Conservation (phyloP, 2,329 filamentous ascomycete species). For the Fusarium sp. region DNA sequence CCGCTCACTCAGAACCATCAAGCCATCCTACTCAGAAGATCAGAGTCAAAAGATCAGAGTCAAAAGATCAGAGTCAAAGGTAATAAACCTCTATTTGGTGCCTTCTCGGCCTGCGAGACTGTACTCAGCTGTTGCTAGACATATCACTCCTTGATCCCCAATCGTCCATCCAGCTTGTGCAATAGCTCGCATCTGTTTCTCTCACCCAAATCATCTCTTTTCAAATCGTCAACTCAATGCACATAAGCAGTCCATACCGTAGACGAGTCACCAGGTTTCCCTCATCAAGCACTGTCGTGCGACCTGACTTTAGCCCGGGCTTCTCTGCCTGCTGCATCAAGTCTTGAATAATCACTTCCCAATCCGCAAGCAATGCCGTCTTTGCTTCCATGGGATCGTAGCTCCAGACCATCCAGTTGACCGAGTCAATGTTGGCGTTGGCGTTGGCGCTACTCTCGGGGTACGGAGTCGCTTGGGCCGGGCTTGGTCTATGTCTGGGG, state of each 20-base stretch:
- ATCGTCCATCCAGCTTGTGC: conserved; percentile 25
- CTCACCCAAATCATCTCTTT: conserved; percentile 30
- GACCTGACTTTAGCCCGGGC: conserved; percentile 51
- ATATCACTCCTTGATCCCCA: conserved; percentile 30
- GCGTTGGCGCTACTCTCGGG: conserved; percentile 37
- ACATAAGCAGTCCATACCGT: conserved; percentile 13
- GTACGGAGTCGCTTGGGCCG: conserved; percentile 41
- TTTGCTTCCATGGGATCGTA: conserved; percentile 38
- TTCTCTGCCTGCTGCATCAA: conserved; percentile 51
- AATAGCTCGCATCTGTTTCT: conserved; percentile 30
- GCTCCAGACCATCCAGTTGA: conserved; percentile 11
- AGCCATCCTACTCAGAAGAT: background rate
- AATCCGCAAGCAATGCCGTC: conserved; percentile 49
- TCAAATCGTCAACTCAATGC: conserved; percentile 23
- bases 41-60: background rate
- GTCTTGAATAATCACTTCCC: conserved; percentile 54
- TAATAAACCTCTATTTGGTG: conserved; percentile 29
- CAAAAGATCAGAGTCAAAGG: background rate
- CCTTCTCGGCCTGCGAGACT: conserved; percentile 35
- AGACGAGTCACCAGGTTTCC: conserved; percentile 46
- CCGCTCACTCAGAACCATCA: conserved; percentile 22
- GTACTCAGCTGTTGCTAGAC: conserved; percentile 36
- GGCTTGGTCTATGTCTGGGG: conserved; percentile 30
- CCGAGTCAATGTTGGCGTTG: conserved; percentile 19
- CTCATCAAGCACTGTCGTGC: conserved; percentile 56